phyloP scores from a whole-genome alignment of 352 stramenopile species.

The Ophiocytium majus region DNA sequence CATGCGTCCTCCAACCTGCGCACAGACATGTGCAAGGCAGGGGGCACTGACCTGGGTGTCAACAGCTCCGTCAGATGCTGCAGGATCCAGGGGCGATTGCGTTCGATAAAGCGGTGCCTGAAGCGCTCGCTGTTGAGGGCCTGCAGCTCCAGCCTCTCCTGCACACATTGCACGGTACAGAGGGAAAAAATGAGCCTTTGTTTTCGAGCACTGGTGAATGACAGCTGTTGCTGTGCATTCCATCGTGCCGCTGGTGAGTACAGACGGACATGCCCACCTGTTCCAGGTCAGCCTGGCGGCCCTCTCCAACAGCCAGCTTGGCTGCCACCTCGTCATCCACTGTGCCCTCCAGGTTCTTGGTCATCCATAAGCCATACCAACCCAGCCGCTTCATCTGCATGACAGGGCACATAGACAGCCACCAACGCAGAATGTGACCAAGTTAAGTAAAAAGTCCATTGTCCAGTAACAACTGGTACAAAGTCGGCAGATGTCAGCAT shows the following conservation, averaged over 20 bases:
- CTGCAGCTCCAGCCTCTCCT: conserved; percentile 88
- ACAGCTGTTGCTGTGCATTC: no score
- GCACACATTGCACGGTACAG: conserved; percentile 18
- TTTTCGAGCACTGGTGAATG: no score
- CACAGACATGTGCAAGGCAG: conserved; percentile 37
- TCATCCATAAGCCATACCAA: conserved; percentile 80
- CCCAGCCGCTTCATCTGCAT: conserved; percentile 61
- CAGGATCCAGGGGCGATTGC: conserved; percentile 92
- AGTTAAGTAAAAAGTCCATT: background rate
- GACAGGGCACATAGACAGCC: background rate
- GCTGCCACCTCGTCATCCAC: conserved; percentile 91
- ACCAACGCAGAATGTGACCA: no score
- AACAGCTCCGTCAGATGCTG: conserved; percentile 92
- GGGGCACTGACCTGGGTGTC: conserved; percentile 72
- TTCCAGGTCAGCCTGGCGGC: conserved; percentile 82
- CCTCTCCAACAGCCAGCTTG: conserved; percentile 87
- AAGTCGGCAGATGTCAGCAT: background rate
- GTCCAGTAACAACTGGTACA: background rate
- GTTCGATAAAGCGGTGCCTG: conserved; percentile 90
- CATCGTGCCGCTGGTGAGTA: no score
- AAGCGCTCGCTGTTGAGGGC: conserved; percentile 95
- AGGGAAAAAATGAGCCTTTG: no score
- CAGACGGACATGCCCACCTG: no score
- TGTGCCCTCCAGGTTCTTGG: conserved; percentile 82
- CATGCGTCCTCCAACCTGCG: background rate